These are phyloP conservation scores for Mentha longifolia DNA, from an alignment of 257 asterid genomes.

Conservation along the genomic window DNA sequence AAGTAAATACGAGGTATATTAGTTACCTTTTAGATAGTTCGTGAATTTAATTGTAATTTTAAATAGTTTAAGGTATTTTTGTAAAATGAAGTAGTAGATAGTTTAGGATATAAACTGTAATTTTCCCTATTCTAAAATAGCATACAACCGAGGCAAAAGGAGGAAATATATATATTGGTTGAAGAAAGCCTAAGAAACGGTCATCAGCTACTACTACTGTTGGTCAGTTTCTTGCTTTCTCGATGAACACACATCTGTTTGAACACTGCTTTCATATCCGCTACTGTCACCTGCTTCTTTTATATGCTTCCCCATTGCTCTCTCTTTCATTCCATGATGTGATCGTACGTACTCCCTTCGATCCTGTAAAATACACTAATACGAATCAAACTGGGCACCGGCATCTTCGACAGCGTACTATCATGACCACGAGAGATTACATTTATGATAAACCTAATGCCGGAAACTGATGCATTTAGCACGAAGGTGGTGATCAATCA, in stretches of 20 bases:
- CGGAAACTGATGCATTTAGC: too few species aligned
- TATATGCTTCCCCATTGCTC: conserved; percentile 46
- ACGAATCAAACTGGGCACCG: background rate
- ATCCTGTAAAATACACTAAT: conserved; percentile 48
- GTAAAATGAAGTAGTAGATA: too few species aligned
- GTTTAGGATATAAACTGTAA: too few species aligned
- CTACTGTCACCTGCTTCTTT: conserved; percentile 84
- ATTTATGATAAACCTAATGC: too few species aligned
- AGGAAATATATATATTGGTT: conserved; percentile 14
- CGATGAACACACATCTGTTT: conserved; percentile 52
- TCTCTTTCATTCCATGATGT: conserved; percentile 44
- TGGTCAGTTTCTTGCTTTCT: conserved; percentile 61
- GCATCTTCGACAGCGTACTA: background rate
- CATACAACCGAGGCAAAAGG: background rate
- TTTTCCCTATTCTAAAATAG: too few species aligned
- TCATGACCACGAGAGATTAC: too few species aligned
- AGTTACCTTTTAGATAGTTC: too few species aligned
- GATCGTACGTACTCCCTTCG: conserved; percentile 48
- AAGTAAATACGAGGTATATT: too few species aligned
- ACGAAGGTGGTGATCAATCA: background rate
- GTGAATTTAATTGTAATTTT: too few species aligned
- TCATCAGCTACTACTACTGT: background rate
- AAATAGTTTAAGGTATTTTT: too few species aligned
- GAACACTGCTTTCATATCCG: conserved; percentile 87
- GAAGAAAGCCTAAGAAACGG: too few species aligned